Evolutionary conservation across 108 stramenopile species (phyloP).

Genomic region (Fistulifera solaris): DNA sequence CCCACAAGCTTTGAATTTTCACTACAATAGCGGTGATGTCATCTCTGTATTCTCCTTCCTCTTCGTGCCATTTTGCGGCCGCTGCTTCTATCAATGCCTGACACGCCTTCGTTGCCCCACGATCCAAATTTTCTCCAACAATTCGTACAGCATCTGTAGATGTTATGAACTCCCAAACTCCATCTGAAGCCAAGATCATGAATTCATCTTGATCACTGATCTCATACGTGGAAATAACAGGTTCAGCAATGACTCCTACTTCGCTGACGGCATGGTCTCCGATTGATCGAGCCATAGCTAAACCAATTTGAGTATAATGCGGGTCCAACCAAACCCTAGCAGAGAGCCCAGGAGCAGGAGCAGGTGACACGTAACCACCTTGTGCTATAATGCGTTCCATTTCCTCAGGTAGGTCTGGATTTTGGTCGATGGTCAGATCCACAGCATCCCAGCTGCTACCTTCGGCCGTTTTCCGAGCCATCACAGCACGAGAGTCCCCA

Average conservation of each 20-base stretch:
- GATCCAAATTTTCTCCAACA: conserved; percentile 40
- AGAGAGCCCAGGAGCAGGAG: conserved; percentile 82
- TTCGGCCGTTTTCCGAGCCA: conserved; percentile 33
- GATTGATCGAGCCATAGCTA: conserved; percentile 92
- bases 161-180: conserved; percentile 94
- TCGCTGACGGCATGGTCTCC: conserved; percentile 91
- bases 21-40: conserved; percentile 93
- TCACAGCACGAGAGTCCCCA: conserved; percentile 89
- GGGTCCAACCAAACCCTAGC: conserved; percentile 89
- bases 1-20: conserved; percentile 49
- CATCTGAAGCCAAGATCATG: conserved; percentile 86
- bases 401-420: conserved; percentile 79
- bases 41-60: conserved; percentile 95
- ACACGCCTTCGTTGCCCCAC: conserved; percentile 66
- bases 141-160: conserved; percentile 68
- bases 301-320: conserved; percentile 84
- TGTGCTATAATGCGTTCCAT: conserved; percentile 65
- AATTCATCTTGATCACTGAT: conserved; percentile 62
- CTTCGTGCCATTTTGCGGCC: conserved; percentile 84
- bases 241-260: conserved; percentile 89
- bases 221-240: conserved; percentile 66
- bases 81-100: conserved; percentile 83
- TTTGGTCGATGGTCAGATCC: conserved; percentile 82
- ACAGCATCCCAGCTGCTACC: conserved; percentile 23
- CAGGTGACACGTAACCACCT: conserved; percentile 91